Evolutionary conservation across 257 asterid species (phyloP).

Genomic region (Euphrasia confusa): DNA sequence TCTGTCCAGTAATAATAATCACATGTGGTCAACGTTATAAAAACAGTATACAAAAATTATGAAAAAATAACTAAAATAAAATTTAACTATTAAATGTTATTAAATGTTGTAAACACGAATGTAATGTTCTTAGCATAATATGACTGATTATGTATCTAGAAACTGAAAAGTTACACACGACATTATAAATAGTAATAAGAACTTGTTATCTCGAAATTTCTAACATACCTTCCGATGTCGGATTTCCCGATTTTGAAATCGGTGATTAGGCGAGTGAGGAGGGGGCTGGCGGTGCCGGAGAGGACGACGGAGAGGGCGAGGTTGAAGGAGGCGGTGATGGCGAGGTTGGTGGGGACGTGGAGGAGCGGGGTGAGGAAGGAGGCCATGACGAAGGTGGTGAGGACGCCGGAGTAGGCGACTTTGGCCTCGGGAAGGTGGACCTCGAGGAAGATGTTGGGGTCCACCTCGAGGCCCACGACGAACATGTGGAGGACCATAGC

Average conservation of each 20-base stretch:
- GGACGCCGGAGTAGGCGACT: slow-evolving; percentile 63
- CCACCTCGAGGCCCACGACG: slow-evolving; percentile 75
- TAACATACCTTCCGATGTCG: slow-evolving; percentile 46
- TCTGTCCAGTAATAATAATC: no score
- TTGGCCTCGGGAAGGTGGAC: slow-evolving; percentile 69
- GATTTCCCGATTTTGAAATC: slow-evolving; percentile 92
- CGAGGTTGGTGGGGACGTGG: slow-evolving; percentile 28
- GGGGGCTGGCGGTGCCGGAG: slow-evolving; percentile 66
- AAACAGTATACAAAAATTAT: no score
- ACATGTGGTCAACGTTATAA: no score
- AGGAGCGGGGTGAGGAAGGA: slow-evolving; percentile 47
- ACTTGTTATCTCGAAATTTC: no score
- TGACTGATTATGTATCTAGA: no score
- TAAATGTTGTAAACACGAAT: no score
- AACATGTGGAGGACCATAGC: slow-evolving; percentile 93
- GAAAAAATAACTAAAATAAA: no score
- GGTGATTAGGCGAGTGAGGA: slow-evolving; percentile 60
- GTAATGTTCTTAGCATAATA: no score
- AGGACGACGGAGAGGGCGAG: slow-evolving; percentile 54
- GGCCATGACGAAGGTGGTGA: slow-evolving; percentile 57
- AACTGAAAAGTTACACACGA: no score
- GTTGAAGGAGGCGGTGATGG: slow-evolving; percentile 40
- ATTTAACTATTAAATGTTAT: no score
- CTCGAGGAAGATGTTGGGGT: slow-evolving; percentile 68
- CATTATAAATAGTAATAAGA: no score